phyloP scores from a whole-genome alignment of 2,329 filamentous ascomycete species.

The Elsinoe perseae region DNA sequence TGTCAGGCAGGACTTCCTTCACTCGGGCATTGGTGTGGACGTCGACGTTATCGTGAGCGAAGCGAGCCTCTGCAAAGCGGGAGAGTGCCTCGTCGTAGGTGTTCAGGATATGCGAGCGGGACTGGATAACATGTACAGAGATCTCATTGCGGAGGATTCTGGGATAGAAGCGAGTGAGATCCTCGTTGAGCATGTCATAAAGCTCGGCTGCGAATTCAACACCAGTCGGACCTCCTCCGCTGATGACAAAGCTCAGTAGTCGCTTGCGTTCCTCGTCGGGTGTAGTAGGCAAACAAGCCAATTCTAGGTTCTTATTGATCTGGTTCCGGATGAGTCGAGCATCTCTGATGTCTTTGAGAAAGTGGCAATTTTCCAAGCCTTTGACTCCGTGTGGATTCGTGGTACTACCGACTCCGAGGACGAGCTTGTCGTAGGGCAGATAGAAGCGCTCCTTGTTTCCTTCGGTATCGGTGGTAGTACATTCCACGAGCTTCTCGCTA shows the following conservation, averaged over 20 bases:
- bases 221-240: conserved; percentile 88
- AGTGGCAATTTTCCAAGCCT: conserved; percentile 86
- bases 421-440: conserved; percentile 92
- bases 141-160: conserved; percentile 92
- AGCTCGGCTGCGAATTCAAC: conserved; percentile 97
- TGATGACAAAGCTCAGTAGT: conserved; percentile 89
- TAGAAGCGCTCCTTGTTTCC: conserved; percentile 81
- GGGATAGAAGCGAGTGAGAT: conserved; percentile 75
- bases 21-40: conserved; percentile 90
- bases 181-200: conserved; percentile 93
- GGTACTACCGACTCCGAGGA: conserved; percentile 71
- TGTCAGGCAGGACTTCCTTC: conserved; percentile 75
- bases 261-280: conserved; percentile 77
- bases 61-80: conserved; percentile 82
- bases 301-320: conserved; percentile 81
- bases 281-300: conserved; percentile 87
- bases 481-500: conserved; percentile 80
- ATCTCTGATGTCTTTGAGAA: conserved; percentile 91
- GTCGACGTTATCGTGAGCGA: conserved; percentile 83
- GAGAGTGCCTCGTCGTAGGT: conserved; percentile 96
- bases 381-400: conserved; percentile 95
- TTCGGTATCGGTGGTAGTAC: conserved; percentile 61
- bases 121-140: conserved; percentile 94
- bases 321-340: conserved; percentile 82
- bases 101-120: conserved; percentile 88